A percentile compares a stretch with the other conserved stretches of the same genome.
phyloP scores from a whole-genome alignment of 768 basidiomycete genomes.

The Leccinum sublutescens region DNA sequence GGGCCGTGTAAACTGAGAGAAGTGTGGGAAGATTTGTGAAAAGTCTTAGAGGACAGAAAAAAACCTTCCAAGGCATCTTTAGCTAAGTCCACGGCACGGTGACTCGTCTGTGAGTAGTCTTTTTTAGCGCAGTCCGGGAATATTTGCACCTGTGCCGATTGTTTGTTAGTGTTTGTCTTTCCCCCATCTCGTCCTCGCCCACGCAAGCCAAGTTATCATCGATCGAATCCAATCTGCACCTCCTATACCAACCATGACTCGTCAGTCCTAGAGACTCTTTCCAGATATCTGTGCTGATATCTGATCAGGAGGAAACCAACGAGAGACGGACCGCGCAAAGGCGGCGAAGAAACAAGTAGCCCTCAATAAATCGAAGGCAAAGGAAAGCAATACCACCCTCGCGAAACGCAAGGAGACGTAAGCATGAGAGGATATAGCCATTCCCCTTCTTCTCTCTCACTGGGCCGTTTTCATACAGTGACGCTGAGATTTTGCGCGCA shows the following conservation, averaged over 20 bases:
- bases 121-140: not conserved
- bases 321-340: conserved; percentile 70
- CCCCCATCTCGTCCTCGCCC: not conserved
- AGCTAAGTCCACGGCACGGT: not conserved
- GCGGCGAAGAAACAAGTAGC: conserved; percentile 69
- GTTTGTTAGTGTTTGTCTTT: conserved; percentile 28
- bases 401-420: conserved; percentile 76
- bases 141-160: not conserved
- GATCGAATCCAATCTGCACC: conserved; percentile 6
- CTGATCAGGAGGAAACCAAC: conserved; percentile 73
- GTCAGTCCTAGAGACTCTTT: conserved; percentile 37
- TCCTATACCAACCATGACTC: conserved; percentile 43
- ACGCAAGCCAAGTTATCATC: conserved; percentile 2
- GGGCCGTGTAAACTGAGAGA: conserved; percentile 9
- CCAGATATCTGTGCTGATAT: conserved; percentile 10
- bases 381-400: conserved; percentile 62
- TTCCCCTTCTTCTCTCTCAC: conserved; percentile 22
- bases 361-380: conserved; percentile 54
- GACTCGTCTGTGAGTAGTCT: no score
- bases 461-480: conserved; percentile 44
- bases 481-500: conserved; percentile 70
- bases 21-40: conserved; percentile 14
- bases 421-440: conserved; percentile 33
- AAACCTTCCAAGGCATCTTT: not conserved
- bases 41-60: not conserved